phyloP scores from a whole-genome alignment of 306 rosid genomes.

The Pterocarpus santalinus region DNA sequence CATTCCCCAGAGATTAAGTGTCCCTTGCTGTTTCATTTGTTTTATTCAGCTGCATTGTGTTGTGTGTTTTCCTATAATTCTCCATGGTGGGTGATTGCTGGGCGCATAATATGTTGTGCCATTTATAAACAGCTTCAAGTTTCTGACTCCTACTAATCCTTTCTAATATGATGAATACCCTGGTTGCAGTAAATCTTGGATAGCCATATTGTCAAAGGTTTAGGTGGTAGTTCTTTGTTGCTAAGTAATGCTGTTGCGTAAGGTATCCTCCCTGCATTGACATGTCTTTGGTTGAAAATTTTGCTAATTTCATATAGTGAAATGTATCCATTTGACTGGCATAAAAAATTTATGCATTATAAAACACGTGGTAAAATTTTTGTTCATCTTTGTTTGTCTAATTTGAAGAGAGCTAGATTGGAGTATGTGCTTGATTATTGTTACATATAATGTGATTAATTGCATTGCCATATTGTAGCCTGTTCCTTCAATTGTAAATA shows the following conservation, averaged over 20 bases:
- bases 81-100: conserved; percentile 23
- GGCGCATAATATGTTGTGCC: not conserved
- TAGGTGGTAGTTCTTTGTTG: conserved; percentile 25
- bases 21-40: not conserved
- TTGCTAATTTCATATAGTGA: not conserved
- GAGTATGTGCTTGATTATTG: conserved; percentile 17
- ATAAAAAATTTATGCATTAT: not conserved
- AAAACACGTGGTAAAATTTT: conserved; percentile 14
- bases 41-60: conserved; percentile 12
- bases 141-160: not conserved
- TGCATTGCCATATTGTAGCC: not conserved
- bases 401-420: conserved; percentile 14
- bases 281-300: not conserved
- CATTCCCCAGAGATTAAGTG: not conserved
- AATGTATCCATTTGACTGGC: conserved; percentile 1
- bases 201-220: conserved; percentile 10
- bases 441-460: conserved; percentile 26
- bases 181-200: conserved; percentile 22
- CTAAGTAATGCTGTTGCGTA: not conserved
- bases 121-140: conserved; percentile 10
- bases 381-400: conserved; percentile 13
- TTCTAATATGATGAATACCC: not conserved
- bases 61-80: not conserved
- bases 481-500: conserved; percentile 8
- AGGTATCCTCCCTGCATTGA: conserved; percentile 18